These are phyloP conservation scores for Peniophora sp. DNA, from an alignment of 1,284 basidiomycete genomes.

Conservation along the genomic window DNA sequence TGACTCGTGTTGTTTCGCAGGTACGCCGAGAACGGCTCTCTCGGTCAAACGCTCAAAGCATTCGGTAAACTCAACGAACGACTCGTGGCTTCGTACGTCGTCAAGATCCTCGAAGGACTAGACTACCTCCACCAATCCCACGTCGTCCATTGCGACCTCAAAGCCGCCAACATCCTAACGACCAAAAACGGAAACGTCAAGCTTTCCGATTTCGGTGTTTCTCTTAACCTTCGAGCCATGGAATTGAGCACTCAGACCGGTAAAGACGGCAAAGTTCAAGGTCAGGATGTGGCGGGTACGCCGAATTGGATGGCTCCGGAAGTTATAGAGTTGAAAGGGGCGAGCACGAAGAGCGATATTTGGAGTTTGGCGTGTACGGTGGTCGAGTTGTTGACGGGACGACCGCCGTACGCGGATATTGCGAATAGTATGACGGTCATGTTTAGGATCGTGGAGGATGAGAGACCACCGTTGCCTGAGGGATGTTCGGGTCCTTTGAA, in stretches of 20 bases:
- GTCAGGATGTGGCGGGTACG: constrained; percentile 87
- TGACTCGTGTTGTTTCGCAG: constrained; percentile 37
- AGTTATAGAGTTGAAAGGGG: constrained; percentile 80
- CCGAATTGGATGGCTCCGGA: constrained; percentile 99
- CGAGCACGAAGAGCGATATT: constrained; percentile 71
- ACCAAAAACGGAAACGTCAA: constrained; percentile 98
- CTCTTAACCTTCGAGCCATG: constrained; percentile 95
- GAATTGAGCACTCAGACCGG: too few species aligned
- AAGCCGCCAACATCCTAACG: constrained; percentile 97
- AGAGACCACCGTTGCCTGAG: constrained; percentile 79
- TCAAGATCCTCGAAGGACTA: constrained; percentile 89
- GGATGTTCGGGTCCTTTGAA: constrained; percentile 65
- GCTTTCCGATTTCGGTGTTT: constrained; percentile 96
- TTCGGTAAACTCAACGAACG: constrained; percentile 89
- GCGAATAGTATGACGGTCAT: constrained; percentile 86
- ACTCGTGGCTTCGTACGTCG: constrained; percentile 83
- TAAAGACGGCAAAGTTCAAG: too few species aligned
- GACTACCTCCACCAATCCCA: constrained; percentile 82
- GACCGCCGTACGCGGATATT: constrained; percentile 86
- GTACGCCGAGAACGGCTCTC: constrained; percentile 90
- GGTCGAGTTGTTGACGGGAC: constrained; percentile 86
- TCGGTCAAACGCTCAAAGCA: constrained; percentile 84
- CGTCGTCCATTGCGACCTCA: constrained; percentile 89
- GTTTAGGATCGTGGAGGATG: constrained; percentile 93
- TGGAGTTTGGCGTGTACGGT: constrained; percentile 95